phyloP scores from a whole-genome alignment of 1,284 basidiomycete species.

The Rhodotorula sp. region DNA sequence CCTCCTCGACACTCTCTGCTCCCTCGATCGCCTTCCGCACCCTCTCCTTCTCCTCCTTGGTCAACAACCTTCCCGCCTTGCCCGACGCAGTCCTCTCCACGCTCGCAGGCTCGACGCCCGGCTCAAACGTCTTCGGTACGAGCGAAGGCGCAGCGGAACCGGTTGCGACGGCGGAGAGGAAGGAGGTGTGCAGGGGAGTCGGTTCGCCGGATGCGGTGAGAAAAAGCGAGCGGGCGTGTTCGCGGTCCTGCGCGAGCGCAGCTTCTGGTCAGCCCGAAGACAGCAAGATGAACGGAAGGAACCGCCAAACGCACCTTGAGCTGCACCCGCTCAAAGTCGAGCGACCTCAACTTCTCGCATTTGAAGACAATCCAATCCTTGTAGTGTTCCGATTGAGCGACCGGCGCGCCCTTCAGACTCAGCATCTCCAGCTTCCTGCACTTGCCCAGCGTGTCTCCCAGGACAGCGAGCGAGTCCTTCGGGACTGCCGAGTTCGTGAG shows the following conservation, averaged over 20 bases:
- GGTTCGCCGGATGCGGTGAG: conserved; percentile 65
- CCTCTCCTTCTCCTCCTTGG: conserved; percentile 83
- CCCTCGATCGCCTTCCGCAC: conserved; percentile 86
- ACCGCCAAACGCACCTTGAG: conserved; percentile 68
- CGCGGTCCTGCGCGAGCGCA: conserved; percentile 62
- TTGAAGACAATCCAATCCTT: conserved; percentile 73
- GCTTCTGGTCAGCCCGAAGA: too few relatives aligned
- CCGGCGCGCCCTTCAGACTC: conserved; percentile 83
- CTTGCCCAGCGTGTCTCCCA: conserved; percentile 80
- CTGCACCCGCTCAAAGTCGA: conserved; percentile 95
- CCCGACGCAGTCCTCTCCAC: conserved; percentile 36
- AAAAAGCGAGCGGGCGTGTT: conserved; percentile 69
- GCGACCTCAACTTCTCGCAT: conserved; percentile 67
- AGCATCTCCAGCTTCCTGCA: conserved; percentile 76
- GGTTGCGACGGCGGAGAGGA: conserved; percentile 65
- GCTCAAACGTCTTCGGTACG: conserved; percentile 55
- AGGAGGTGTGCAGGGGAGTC: conserved; percentile 74
- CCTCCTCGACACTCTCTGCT: conserved; percentile 83
- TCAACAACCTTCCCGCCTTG: conserved; percentile 70
- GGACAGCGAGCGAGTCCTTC: conserved; percentile 68
- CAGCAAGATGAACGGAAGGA: neutral
- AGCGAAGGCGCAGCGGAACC: conserved; percentile 57
- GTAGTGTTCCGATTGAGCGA: conserved; percentile 91
- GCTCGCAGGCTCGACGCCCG: conserved; percentile 47
- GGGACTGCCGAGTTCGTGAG: conserved; percentile 54